Base-by-base conservation (phyloP, 1,284 basidiomycete genomes). In the Sporisorium scitamineum region DNA sequence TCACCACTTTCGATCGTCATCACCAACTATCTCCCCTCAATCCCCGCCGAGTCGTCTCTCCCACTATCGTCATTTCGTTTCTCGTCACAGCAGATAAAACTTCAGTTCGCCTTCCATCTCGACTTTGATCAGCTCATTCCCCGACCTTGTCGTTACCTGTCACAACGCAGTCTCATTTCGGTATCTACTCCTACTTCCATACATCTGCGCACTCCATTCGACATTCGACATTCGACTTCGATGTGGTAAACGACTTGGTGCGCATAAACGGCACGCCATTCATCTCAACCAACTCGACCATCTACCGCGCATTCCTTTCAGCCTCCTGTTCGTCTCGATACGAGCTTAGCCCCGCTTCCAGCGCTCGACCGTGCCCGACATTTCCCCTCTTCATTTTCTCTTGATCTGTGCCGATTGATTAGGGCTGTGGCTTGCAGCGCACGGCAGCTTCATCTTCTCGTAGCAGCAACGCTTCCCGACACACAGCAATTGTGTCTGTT, bases 381-480 rank as follows among this genome's bases (percentile, higher is more conserved):
- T n/a, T 16, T 27, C 24, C 22, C 24, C 14, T 13, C 44, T 20
- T n/a, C 48, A 50, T 50, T 31, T 22, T 13, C 24, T 24, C 50
- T 34, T 16, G 9, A 32, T 9, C 45, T 24, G 47, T 48, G 27
- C 47, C 47, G 47, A 48, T 48, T 48, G 47, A 48, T 31, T 9
- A 48, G 27, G 7, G 47, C 47, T 48, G 47, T 48, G 47, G 47
- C 47, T 48, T 48, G 47, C 47, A 48, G 47, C 27, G 47, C 47
- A 5, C 47, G 7, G 50, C 50, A 51, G 47, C 47, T 48, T 31
- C 47, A 48, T 48, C 47, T 48, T 18, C 47, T 31, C 8, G 27
- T 27, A 48, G 47, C 27, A 47, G 24, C 26, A 48, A 26, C 44
- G 14, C 44, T 27, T 51, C 29, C 7, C 11, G 31, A 20, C n/a